Conservation (phyloP, 2,329 filamentous ascomycete species). For the Aspergillus sergii region DNA sequence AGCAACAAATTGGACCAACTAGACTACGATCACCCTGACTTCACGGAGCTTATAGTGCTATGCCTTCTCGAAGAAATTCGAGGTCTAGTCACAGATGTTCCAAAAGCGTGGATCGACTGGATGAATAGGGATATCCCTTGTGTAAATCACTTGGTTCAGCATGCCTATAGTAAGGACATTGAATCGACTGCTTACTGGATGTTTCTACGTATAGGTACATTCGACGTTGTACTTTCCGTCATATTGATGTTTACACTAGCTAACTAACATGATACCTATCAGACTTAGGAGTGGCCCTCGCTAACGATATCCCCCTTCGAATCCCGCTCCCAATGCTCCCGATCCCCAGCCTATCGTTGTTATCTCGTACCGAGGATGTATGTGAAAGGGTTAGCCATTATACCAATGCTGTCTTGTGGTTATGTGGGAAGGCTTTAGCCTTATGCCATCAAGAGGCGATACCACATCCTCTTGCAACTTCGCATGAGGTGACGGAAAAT, state of each 20-base stretch:
- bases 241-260: background rate
- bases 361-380: conserved; percentile 16
- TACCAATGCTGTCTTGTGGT: conserved; percentile 27
- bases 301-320: conserved; percentile 22
- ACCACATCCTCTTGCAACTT: conserved; percentile 11
- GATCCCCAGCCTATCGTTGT: conserved; percentile 12
- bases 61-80: conserved; percentile 17
- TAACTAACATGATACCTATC: conserved; percentile 10
- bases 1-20: background rate
- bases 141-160: conserved; percentile 16
- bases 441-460: conserved; percentile 19
- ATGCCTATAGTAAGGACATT: conserved; percentile 20
- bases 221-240: background rate
- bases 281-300: conserved; percentile 30
- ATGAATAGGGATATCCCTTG: conserved; percentile 7
- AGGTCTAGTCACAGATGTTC: conserved; percentile 19
- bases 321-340: conserved; percentile 20
- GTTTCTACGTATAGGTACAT: conserved; percentile 31
- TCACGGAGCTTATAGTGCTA: conserved; percentile 18
- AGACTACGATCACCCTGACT: conserved; percentile 4
- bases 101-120: conserved; percentile 17
- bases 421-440: conserved; percentile 28
- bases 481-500: conserved; percentile 11
- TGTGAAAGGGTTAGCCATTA: conserved; percentile 25
- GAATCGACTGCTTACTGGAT: conserved; percentile 33